A percentile compares a stretch with the other conserved stretches of the same genome.
phyloP scores from a whole-genome alignment of 2,329 filamentous ascomycete species.

The Didymosphaeria variabile region DNA sequence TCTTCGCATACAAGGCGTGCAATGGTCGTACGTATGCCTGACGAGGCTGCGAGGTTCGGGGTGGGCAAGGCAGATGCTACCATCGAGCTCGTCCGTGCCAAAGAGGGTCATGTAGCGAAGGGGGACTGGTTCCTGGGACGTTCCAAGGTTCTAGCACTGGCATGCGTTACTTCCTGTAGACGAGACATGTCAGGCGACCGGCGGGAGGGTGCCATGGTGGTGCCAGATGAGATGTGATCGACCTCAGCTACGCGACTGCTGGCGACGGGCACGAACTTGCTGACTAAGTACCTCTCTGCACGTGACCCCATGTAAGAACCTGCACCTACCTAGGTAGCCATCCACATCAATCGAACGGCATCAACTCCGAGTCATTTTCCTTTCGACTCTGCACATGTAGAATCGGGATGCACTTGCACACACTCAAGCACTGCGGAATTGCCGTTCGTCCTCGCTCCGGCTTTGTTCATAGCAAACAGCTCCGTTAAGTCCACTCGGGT shows the following conservation, averaged over 20 bases:
- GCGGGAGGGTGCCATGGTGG: too few relatives aligned
- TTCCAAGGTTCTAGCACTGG: too few relatives aligned
- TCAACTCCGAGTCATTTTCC: background rate
- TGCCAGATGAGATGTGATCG: too few relatives aligned
- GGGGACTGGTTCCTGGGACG: background rate
- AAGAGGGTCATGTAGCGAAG: background rate
- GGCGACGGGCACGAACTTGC: too few relatives aligned
- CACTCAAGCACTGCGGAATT: too few relatives aligned
- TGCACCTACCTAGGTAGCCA: too few relatives aligned
- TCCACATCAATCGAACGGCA: background rate
- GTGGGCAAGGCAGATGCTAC: background rate
- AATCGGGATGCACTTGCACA: background rate
- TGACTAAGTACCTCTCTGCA: too few relatives aligned
- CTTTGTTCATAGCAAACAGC: constrained; percentile 1
- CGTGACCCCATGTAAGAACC: too few relatives aligned
- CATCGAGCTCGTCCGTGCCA: background rate
- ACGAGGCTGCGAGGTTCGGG: background rate
- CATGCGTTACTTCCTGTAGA: background rate
- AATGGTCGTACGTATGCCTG: background rate
- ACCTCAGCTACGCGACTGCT: too few relatives aligned
- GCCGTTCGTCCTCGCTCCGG: background rate
- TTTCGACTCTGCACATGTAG: background rate
- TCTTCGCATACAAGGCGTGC: background rate
- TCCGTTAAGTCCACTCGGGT: constrained; percentile 9
- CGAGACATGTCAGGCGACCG: too few relatives aligned